Evolutionary conservation across 192 early-diverging fungal genomes (phyloP).

Genomic region (Mycoemilia scoparia): DNA sequence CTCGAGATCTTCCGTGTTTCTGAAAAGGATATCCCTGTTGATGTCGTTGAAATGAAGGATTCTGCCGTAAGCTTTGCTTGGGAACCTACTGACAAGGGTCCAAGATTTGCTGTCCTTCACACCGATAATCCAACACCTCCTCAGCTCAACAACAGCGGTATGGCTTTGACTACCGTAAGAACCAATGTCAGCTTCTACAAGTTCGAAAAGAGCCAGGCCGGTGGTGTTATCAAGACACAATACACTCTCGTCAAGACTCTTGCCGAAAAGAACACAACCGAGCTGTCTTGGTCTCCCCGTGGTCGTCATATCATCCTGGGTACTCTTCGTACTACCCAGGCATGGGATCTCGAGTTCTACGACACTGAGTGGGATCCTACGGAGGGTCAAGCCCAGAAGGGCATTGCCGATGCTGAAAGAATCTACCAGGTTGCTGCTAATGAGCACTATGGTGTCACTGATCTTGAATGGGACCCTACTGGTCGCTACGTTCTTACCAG

Average conservation of each 20-base stretch:
- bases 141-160: conserved; percentile 28
- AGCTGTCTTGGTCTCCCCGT: conserved; percentile 87
- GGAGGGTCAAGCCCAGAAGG: conserved; percentile 22
- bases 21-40: conserved; percentile 92
- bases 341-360: conserved; percentile 81
- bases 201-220: conserved; percentile 52
- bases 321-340: conserved; percentile 51
- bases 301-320: conserved; percentile 83
- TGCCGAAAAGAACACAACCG: conserved; percentile 63
- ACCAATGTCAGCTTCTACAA: conserved; percentile 70
- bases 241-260: conserved; percentile 74
- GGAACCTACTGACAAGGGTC: conserved; percentile 70
- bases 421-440: conserved; percentile 47
- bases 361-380: conserved; percentile 72
- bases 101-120: conserved; percentile 75
- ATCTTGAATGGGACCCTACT: conserved; percentile 97
- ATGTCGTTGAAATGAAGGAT: conserved; percentile 84
- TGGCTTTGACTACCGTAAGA: conserved; percentile 32
- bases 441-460: conserved; percentile 90
- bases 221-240: conserved; percentile 35
- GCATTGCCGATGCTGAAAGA: conserved; percentile 35
- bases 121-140: conserved; percentile 47
- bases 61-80: conserved; percentile 74
- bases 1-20: conserved; percentile 85
- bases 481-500: conserved; percentile 82